A percentile compares a stretch with the other conserved stretches of the same genome.
These are phyloP conservation scores for Fusarium sp. DNA, from an alignment of 2,329 filamentous ascomycete species.

Conservation along the genomic window DNA sequence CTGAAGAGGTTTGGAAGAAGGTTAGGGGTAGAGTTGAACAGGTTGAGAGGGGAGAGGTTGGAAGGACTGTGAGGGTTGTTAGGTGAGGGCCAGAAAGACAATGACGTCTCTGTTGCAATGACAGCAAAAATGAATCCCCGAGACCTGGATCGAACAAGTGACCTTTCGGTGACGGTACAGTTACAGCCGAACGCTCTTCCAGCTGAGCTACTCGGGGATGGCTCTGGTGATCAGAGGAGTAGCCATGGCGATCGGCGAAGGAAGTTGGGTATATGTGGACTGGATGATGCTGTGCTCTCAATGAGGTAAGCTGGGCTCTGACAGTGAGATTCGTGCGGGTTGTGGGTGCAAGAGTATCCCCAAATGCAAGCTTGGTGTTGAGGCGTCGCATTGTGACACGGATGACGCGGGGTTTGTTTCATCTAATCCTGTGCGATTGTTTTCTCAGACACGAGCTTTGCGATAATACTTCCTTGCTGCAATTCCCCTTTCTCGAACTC, in stretches of 20 bases:
- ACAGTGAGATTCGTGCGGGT: too few relatives aligned
- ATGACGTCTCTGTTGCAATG: background rate
- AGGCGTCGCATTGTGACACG: background rate
- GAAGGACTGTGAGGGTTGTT: constrained; percentile 53
- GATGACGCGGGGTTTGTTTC: background rate
- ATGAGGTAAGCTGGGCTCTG: background rate
- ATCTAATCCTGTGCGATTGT: background rate
- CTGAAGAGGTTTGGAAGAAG: constrained; percentile 64
- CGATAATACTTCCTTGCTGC: background rate
- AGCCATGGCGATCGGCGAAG: background rate
- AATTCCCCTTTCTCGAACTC: accelerated
- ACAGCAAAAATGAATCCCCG: constrained; percentile 1
- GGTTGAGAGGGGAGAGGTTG: constrained; percentile 61
- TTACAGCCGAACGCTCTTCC: constrained; percentile 8
- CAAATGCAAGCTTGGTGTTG: background rate
- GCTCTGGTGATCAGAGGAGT: background rate
- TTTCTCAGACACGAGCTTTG: background rate
- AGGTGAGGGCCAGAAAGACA: constrained; percentile 8
- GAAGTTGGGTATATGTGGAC: background rate
- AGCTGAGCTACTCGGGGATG: constrained; percentile 8
- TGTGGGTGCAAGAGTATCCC: background rate
- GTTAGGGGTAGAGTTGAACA: constrained; percentile 58
- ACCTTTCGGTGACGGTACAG: constrained; percentile 1
- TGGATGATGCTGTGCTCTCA: too few relatives aligned
- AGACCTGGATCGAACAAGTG: constrained; percentile 12